Evolutionary conservation across 192 early-diverging fungal genomes (phyloP).

Genomic region (Coemansia sp.): DNA sequence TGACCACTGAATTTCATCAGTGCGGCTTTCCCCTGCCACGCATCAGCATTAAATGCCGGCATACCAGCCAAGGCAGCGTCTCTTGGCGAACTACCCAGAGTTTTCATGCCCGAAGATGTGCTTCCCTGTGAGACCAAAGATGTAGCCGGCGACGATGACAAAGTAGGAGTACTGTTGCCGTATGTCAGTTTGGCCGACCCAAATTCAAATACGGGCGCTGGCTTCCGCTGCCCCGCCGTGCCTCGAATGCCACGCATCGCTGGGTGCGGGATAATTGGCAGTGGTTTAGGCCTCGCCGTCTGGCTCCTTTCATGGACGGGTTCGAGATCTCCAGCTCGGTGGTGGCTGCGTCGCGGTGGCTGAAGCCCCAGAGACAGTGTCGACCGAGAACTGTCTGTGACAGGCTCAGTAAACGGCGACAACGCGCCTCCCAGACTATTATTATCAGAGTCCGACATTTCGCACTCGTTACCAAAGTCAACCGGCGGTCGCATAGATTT

Average conservation of each 20-base stretch:
- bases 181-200: constrained; percentile 50
- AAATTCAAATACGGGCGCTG: constrained; percentile 48
- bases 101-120: not conserved
- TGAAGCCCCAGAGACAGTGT: constrained; percentile 20
- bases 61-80: constrained; percentile 5
- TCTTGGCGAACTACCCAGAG: not conserved
- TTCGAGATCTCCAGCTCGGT: not conserved
- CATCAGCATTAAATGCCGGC: constrained; percentile 6
- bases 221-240: constrained; percentile 28
- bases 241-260: constrained; percentile 9
- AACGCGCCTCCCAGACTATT: constrained; percentile 16
- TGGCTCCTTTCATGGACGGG: not conserved
- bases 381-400: constrained; percentile 31
- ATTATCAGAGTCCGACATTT: constrained; percentile 34
- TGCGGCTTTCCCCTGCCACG: constrained; percentile 13
- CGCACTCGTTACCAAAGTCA: not conserved
- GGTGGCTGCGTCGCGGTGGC: constrained; percentile 2
- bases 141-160: constrained; percentile 13
- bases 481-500: constrained; percentile 3
- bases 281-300: constrained; percentile 26
- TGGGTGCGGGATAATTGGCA: constrained; percentile 31
- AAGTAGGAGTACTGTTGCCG: constrained; percentile 6
- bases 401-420: constrained; percentile 32
- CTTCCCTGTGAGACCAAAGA: constrained; percentile 10
- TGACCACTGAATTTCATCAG: constrained; percentile 1